phyloP scores from a whole-genome alignment of 192 early-diverging fungal species.

The Backusella australiensis region DNA sequence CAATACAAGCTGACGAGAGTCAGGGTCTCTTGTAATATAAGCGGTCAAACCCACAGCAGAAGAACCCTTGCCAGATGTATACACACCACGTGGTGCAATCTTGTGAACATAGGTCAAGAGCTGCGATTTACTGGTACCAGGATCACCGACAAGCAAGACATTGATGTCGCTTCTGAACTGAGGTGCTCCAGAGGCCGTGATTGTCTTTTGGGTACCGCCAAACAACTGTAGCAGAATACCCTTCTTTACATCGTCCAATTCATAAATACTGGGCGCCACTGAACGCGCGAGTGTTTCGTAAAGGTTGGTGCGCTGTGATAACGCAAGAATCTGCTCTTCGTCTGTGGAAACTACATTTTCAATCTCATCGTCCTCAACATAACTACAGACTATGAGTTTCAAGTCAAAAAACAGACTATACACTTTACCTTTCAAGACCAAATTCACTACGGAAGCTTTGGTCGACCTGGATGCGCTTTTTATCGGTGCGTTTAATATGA shows the following conservation, averaged over 20 bases:
- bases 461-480: constrained; percentile 66
- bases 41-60: constrained; percentile 96
- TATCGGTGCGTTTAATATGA: constrained; percentile 81
- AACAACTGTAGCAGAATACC: constrained; percentile 94
- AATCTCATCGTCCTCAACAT: constrained; percentile 47
- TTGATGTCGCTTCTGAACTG: constrained; percentile 87
- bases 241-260: constrained; percentile 98
- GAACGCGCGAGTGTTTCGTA: constrained; percentile 84
- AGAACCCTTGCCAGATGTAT: constrained; percentile 96
- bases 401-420: no score
- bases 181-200: constrained; percentile 64
- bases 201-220: constrained; percentile 90
- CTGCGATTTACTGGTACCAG: constrained; percentile 95
- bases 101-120: constrained; percentile 89
- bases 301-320: constrained; percentile 65
- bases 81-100: constrained; percentile 92
- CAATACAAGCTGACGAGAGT: constrained; percentile 91
- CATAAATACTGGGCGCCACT: constrained; percentile 88
- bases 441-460: constrained; percentile 13
- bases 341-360: constrained; percentile 47
- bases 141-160: constrained; percentile 93
- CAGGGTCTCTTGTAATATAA: constrained; percentile 92
- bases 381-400: constrained; percentile 26
- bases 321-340: constrained; percentile 58
- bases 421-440: neutral